Evolutionary conservation across 1,139 yeast species (phyloP).

Genomic region (Magnusiomyces starmeri): DNA sequence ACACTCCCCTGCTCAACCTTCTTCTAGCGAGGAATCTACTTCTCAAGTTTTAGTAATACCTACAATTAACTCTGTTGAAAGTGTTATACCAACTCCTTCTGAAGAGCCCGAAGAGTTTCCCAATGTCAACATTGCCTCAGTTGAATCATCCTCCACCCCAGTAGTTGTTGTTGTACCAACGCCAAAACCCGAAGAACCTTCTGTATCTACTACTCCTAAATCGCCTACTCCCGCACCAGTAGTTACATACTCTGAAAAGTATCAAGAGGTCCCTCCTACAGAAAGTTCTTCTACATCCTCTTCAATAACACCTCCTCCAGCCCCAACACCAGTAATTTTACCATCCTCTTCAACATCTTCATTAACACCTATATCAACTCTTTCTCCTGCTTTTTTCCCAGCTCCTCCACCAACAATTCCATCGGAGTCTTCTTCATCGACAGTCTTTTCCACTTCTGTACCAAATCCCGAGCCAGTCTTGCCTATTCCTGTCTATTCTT

Average conservation of each 20-base stretch:
- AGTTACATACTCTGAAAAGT: no score
- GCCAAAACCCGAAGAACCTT: no score
- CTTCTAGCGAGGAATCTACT: no score
- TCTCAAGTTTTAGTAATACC: no score
- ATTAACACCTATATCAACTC: background rate
- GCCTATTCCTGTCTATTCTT: background rate
- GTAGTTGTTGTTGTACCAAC: no score
- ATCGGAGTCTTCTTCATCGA: background rate
- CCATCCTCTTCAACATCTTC: background rate
- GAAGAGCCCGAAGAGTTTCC: no score
- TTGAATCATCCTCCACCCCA: no score
- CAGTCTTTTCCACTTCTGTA: background rate
- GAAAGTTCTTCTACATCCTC: background rate
- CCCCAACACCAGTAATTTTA: background rate
- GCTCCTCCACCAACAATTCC: background rate
- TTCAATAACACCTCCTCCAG: background rate
- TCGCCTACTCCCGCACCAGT: background rate
- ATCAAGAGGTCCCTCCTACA: no score
- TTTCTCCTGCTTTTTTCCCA: background rate
- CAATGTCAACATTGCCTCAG: no score
- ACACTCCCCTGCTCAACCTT: no score
- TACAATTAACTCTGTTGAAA: no score
- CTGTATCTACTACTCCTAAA: background rate
- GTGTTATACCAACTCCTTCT: no score
- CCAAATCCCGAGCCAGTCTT: background rate